Conservation (phyloP, 192 early-diverging fungal genomes). For the Radiomyces spectabilis region DNA sequence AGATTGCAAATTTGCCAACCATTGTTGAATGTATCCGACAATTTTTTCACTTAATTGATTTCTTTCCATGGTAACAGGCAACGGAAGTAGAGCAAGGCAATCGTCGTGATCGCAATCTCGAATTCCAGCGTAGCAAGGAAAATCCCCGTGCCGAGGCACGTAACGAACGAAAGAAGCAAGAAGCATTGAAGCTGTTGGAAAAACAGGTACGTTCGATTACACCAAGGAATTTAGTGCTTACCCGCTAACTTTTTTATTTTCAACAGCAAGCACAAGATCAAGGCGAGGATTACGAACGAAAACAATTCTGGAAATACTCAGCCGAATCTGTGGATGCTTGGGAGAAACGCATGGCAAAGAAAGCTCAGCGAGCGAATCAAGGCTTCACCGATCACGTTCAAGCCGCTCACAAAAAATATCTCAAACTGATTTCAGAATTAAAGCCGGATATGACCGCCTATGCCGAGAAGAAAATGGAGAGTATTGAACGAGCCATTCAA, state of each 20-base stretch:
- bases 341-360: constrained; percentile 74
- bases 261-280: constrained; percentile 50
- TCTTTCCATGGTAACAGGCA: constrained; percentile 8
- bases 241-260: neutral
- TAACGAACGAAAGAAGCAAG: constrained; percentile 59
- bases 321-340: constrained; percentile 80
- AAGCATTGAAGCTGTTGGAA: constrained; percentile 65
- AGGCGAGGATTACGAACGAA: constrained; percentile 81
- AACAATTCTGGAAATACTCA: constrained; percentile 76
- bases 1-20: neutral
- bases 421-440: constrained; percentile 65
- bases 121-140: constrained; percentile 64
- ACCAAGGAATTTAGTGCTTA: constrained; percentile 1
- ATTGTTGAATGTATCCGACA: no score
- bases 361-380: constrained; percentile 53
- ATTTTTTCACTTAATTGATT: neutral
- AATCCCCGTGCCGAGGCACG: constrained; percentile 58
- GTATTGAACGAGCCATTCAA: constrained; percentile 23
- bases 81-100: constrained; percentile 53
- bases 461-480: constrained; percentile 52
- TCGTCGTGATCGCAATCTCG: constrained; percentile 65
- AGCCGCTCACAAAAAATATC: constrained; percentile 84
- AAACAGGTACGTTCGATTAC: constrained; percentile 31
- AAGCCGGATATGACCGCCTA: constrained; percentile 81
- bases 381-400: constrained; percentile 87